phyloP scores from a whole-genome alignment of 768 basidiomycete genomes.

The Trametes villosa region DNA sequence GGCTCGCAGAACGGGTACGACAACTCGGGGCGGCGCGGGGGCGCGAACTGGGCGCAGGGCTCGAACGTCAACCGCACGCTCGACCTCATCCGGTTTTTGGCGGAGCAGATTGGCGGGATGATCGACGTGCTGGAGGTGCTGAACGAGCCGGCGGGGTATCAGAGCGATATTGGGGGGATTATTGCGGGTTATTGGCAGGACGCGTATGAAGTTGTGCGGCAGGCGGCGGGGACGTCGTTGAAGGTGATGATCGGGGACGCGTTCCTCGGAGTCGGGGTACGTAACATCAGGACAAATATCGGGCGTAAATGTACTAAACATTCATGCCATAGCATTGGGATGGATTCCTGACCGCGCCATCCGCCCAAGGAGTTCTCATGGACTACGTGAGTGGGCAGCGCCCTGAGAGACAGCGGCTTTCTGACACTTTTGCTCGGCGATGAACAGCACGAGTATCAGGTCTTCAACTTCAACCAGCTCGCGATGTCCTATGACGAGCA shows the following conservation, averaged over 20 bases:
- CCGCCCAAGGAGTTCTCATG: slow-evolving; percentile 63
- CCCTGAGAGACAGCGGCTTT: too few relatives aligned
- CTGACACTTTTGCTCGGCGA: background rate
- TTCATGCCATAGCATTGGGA: slow-evolving; percentile 53
- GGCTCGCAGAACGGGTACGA: slow-evolving; percentile 68
- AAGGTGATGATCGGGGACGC: slow-evolving; percentile 77
- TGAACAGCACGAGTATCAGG: slow-evolving; percentile 70
- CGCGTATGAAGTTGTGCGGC: slow-evolving; percentile 61
- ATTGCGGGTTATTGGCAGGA: slow-evolving; percentile 61
- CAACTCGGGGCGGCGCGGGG: slow-evolving; percentile 67
- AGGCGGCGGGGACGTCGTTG: slow-evolving; percentile 49
- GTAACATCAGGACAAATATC: slow-evolving; percentile 4
- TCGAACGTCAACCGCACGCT: slow-evolving; percentile 56
- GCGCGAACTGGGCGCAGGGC: slow-evolving; percentile 56
- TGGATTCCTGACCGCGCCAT: slow-evolving; percentile 57
- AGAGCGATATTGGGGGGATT: slow-evolving; percentile 45
- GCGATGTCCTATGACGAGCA: slow-evolving; percentile 59
- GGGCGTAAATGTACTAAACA: background rate
- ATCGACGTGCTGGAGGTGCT: slow-evolving; percentile 69
- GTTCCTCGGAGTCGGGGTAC: slow-evolving; percentile 62
- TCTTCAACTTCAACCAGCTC: slow-evolving; percentile 65
- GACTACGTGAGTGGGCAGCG: slow-evolving; percentile 53
- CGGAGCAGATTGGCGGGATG: slow-evolving; percentile 54
- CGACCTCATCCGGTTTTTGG: slow-evolving; percentile 60
- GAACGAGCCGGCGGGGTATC: slow-evolving; percentile 70